Evolutionary conservation across 805 yeast genomes (phyloP).

Genomic region (Henningerozyma blattae): DNA sequence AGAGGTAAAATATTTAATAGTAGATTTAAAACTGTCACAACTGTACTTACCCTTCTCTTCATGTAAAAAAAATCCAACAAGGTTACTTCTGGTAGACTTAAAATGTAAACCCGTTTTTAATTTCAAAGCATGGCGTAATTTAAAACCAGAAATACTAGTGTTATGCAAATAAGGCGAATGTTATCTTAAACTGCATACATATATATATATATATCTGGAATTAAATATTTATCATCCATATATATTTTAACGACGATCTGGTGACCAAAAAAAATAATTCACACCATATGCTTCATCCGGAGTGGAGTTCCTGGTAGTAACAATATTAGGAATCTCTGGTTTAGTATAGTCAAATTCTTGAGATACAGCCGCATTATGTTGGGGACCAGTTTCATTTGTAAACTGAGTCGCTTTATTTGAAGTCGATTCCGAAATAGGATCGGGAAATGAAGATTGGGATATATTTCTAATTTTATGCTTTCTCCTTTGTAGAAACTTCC

Average conservation of each 20-base stretch:
- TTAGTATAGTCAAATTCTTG: conserved; percentile 1
- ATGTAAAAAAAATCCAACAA: too few relatives aligned
- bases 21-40: too few relatives aligned
- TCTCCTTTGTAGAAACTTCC: conserved; percentile 19
- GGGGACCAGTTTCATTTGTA: neutral
- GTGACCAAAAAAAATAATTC: conserved; percentile 21
- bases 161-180: too few relatives aligned
- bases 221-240: too few relatives aligned
- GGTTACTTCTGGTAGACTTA: too few relatives aligned
- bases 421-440: neutral
- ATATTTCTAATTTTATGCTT: neutral
- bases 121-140: too few relatives aligned
- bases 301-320: conserved; percentile 3
- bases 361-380: conserved; percentile 1
- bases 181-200: too few relatives aligned
- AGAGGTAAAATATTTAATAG: too few relatives aligned
- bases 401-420: neutral
- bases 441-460: neutral
- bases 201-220: too few relatives aligned
- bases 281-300: conserved; percentile 19
- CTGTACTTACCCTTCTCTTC: too few relatives aligned
- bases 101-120: too few relatives aligned
- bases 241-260: conserved; percentile 3
- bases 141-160: too few relatives aligned
- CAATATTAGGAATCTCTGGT: neutral